Percentiles rank a stretch among this genome's conserved stretches.
Conservation (phyloP, 2,329 filamentous ascomycete genomes). For the Xylariaceae sp. region DNA sequence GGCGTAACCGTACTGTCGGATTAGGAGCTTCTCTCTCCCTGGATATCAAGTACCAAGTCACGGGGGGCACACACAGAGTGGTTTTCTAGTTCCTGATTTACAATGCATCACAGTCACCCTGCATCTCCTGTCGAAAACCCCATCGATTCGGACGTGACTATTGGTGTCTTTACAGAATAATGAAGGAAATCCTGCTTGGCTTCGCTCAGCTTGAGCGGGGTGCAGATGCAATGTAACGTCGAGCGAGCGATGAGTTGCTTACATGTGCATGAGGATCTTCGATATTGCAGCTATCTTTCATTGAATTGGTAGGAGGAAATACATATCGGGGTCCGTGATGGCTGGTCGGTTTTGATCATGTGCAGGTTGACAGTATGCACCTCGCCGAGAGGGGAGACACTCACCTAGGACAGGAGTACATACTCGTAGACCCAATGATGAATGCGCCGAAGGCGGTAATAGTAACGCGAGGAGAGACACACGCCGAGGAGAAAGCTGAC, state of each 20-base stretch:
- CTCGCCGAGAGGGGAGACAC: conserved; percentile 3
- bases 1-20: conserved; percentile 20
- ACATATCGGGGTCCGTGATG: conserved; percentile 15
- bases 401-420: too few relatives aligned
- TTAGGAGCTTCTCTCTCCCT: background rate
- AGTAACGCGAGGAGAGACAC: too few relatives aligned
- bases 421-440: background rate
- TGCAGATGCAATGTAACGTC: conserved; percentile 14
- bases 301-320: too few relatives aligned
- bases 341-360: conserved; percentile 14
- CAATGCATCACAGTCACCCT: conserved; percentile 5
- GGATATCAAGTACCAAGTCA: background rate
- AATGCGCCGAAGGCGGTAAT: background rate
- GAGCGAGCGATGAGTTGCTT: conserved; percentile 13
- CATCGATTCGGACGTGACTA: too few relatives aligned
- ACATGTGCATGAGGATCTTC: background rate
- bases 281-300: too few relatives aligned
- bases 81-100: conserved; percentile 5
- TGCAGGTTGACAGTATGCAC: conserved; percentile 12
- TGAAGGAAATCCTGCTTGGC: background rate
- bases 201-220: conserved; percentile 12
- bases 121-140: too few relatives aligned
- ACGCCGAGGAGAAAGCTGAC: background rate
- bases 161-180: too few relatives aligned
- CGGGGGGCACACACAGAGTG: background rate